Evolutionary conservation across 2,329 filamentous ascomycete species (phyloP).

Genomic region (Lachnellula occidentalis): DNA sequence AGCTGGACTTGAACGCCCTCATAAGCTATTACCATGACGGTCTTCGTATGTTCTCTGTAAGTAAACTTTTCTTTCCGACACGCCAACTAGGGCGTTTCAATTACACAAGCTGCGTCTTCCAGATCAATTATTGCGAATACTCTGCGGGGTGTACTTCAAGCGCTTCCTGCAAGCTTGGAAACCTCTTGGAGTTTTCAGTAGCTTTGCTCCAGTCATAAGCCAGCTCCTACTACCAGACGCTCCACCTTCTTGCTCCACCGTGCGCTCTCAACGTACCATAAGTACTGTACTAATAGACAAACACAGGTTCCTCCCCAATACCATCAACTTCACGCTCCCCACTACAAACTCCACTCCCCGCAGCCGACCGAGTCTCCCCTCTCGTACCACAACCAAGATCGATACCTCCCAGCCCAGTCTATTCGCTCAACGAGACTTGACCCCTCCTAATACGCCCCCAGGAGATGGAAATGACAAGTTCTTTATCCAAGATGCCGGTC

Average conservation of each 20-base stretch:
- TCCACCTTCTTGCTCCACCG: neutral
- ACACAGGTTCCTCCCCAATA: constrained; percentile 82
- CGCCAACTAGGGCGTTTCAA: neutral
- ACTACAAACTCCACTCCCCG: constrained; percentile 38
- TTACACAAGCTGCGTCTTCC: neutral
- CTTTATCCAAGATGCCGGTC: constrained; percentile 55
- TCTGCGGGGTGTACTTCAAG: neutral
- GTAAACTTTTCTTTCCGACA: constrained; percentile 23
- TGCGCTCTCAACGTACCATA: neutral
- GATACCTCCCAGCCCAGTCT: constrained; percentile 45
- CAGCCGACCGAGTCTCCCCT: constrained; percentile 23
- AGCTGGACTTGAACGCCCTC: constrained; percentile 13
- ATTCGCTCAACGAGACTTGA: constrained; percentile 27
- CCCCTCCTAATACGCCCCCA: constrained; percentile 31
- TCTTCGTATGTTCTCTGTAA: constrained; percentile 56
- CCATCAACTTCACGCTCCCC: constrained; percentile 75
- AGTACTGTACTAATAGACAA: constrained; percentile 11
- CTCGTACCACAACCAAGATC: constrained; percentile 40
- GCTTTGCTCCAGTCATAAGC: neutral
- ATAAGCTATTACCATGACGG: constrained; percentile 42
- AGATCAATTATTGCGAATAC: neutral
- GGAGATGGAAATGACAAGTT: constrained; percentile 38
- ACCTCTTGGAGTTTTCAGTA: neutral
- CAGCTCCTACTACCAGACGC: neutral
- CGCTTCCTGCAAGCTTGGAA: neutral